Percentiles rank a stretch among this genome's conserved stretches.
Conservation (phyloP, 495 filamentous ascomycete species). For the Daldinia loculata region DNA sequence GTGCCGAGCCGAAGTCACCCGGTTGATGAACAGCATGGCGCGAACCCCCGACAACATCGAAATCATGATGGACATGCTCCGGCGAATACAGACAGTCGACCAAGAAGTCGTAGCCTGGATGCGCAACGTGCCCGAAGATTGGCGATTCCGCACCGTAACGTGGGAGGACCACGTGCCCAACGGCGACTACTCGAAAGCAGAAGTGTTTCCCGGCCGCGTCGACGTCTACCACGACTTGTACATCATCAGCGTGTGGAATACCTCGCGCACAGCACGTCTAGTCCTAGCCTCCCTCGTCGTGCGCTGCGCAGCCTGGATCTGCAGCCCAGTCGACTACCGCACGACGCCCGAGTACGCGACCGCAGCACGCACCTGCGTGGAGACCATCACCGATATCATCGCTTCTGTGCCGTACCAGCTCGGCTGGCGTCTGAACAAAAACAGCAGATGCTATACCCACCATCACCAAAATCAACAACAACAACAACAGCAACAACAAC, state of each 20-base stretch:
- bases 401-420: slow-evolving; percentile 62
- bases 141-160: slow-evolving; percentile 52
- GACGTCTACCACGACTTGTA: slow-evolving; percentile 62
- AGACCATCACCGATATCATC: slow-evolving; percentile 59
- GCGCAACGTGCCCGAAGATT: slow-evolving; percentile 50
- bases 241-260: slow-evolving; percentile 59
- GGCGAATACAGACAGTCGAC: slow-evolving; percentile 55
- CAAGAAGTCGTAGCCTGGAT: slow-evolving; percentile 55
- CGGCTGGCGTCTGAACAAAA: slow-evolving; percentile 52
- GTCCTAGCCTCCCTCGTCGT: slow-evolving; percentile 56
- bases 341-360: slow-evolving; percentile 63
- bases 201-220: slow-evolving; percentile 61
- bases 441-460: background rate
- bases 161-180: slow-evolving; percentile 54
- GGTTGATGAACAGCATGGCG: slow-evolving; percentile 46
- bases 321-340: slow-evolving; percentile 60
- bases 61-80: slow-evolving; percentile 53
- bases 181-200: slow-evolving; percentile 52
- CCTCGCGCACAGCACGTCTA: slow-evolving; percentile 55
- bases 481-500: slow-evolving; percentile 14
- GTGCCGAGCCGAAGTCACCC: slow-evolving; percentile 56
- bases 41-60: slow-evolving; percentile 51
- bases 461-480: background rate
- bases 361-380: slow-evolving; percentile 49
- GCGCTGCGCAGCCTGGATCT: slow-evolving; percentile 62